A percentile compares a stretch with the other conserved stretches of the same genome.
These are phyloP conservation scores for Sphagnurus paluster DNA, from an alignment of 1,284 basidiomycete genomes.

Conservation along the genomic window DNA sequence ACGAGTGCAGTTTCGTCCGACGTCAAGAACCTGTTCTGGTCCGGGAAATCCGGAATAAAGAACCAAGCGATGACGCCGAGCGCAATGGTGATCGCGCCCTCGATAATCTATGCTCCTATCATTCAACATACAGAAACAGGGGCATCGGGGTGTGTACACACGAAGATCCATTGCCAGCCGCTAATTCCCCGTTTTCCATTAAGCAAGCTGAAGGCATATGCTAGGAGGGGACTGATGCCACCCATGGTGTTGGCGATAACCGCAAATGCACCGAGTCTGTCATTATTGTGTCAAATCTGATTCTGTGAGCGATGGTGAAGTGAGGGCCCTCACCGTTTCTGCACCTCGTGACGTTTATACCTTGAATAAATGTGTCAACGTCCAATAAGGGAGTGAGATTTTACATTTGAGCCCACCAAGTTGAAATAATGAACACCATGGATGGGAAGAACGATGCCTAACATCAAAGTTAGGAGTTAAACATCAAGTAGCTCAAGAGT, in stretches of 20 bases:
- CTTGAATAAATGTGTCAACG: slow-evolving; percentile 20
- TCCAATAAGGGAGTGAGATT: not conserved
- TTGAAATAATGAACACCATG: slow-evolving; percentile 41
- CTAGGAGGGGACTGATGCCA: slow-evolving; percentile 41
- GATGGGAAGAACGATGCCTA: slow-evolving; percentile 43
- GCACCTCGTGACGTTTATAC: slow-evolving; percentile 48
- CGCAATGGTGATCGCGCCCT: slow-evolving; percentile 40
- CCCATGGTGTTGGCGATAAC: slow-evolving; percentile 37
- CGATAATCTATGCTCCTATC: slow-evolving; percentile 31
- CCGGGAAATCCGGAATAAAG: slow-evolving; percentile 42
- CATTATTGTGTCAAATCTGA: slow-evolving; percentile 1
- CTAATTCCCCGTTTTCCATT: slow-evolving; percentile 35
- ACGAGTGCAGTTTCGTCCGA: slow-evolving; percentile 40
- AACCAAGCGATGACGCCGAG: slow-evolving; percentile 37
- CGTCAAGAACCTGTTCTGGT: slow-evolving; percentile 41
- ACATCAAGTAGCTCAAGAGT: not conserved
- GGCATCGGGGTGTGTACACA: slow-evolving; percentile 20
- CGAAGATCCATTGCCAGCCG: slow-evolving; percentile 49
- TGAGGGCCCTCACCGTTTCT: slow-evolving; percentile 34
- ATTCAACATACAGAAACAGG: not conserved
- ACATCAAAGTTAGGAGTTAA: slow-evolving; percentile 7
- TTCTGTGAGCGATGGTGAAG: not conserved
- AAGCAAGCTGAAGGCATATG: slow-evolving; percentile 38
- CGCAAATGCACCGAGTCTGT: slow-evolving; percentile 39
- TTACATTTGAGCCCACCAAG: slow-evolving; percentile 32